Evolutionary conservation across 2,329 filamentous ascomycete genomes (phyloP).

Genomic region (Plectosphaerella sp.): DNA sequence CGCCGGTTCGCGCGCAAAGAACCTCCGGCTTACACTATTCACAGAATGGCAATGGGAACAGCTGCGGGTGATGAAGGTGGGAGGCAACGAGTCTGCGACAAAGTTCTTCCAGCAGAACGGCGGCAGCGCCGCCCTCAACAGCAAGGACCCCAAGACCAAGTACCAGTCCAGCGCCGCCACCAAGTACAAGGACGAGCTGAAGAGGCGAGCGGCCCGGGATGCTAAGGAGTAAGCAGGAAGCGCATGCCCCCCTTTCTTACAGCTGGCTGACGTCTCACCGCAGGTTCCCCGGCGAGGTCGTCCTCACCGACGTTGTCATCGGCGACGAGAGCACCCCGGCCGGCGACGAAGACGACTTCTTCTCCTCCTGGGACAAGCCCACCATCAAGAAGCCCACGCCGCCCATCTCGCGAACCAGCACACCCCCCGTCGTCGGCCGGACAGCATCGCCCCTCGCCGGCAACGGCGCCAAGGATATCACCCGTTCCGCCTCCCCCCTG

Average conservation of each 20-base stretch:
- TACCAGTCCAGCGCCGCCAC: constrained; percentile 89
- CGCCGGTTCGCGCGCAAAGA: neutral
- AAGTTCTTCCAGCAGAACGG: constrained; percentile 98
- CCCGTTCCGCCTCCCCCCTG: constrained; percentile 79
- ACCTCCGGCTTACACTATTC: constrained; percentile 11
- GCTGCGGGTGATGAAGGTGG: constrained; percentile 94
- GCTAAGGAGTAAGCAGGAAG: constrained; percentile 64
- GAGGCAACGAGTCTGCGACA: constrained; percentile 94
- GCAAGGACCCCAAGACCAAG: constrained; percentile 96
- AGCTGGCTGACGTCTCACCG: constrained; percentile 15
- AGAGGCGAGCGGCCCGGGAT: constrained; percentile 77
- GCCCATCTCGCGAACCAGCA: constrained; percentile 83
- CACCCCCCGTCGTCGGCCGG: constrained; percentile 75
- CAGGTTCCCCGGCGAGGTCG: constrained; percentile 80
- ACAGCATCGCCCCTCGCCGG: constrained; percentile 87
- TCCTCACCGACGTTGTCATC: constrained; percentile 69
- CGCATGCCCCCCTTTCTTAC: neutral
- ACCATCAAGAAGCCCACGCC: constrained; percentile 95
- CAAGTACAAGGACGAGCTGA: constrained; percentile 97
- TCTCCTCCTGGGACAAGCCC: constrained; percentile 98
- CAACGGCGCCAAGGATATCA: constrained; percentile 64
- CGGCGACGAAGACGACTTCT: constrained; percentile 85
- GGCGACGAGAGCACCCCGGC: constrained; percentile 73
- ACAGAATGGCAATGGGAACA: constrained; percentile 98
- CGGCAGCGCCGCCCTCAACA: constrained; percentile 86